Conservation (phyloP, 1,284 basidiomycete species). For the Moesziomyces sp. region DNA sequence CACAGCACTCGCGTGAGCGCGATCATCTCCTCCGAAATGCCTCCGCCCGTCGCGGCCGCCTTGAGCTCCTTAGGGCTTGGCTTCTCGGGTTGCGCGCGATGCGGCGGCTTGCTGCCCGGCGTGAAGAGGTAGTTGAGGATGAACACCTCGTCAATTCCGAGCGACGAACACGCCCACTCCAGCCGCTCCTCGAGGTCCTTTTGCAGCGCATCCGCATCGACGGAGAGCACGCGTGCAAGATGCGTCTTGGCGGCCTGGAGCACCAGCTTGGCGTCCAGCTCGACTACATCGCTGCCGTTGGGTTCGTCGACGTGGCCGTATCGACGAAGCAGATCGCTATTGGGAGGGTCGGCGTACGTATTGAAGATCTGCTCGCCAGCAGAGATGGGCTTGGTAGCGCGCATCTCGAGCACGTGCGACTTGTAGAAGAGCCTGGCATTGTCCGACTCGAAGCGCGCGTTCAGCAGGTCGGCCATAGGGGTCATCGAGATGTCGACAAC, state of each 20-base stretch:
- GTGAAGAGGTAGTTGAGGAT: slow-evolving; percentile 59
- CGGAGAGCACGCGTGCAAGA: slow-evolving; percentile 9
- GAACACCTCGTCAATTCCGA: slow-evolving; percentile 61
- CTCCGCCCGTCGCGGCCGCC: slow-evolving; percentile 69
- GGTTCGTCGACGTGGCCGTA: slow-evolving; percentile 93
- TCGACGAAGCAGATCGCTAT: slow-evolving; percentile 89
- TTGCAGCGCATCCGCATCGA: slow-evolving; percentile 11
- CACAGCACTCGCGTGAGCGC: slow-evolving; percentile 79
- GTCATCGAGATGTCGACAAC: slow-evolving; percentile 87
- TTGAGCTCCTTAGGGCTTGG: slow-evolving; percentile 39
- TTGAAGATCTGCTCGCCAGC: slow-evolving; percentile 90
- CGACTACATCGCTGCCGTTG: slow-evolving; percentile 88
- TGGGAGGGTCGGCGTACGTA: slow-evolving; percentile 93
- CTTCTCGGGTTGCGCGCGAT: slow-evolving; percentile 35
- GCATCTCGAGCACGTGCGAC: slow-evolving; percentile 79
- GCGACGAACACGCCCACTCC: slow-evolving; percentile 56
- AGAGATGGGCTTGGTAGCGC: slow-evolving; percentile 79
- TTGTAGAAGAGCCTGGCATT: slow-evolving; percentile 83
- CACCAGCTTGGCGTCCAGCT: slow-evolving; percentile 82
- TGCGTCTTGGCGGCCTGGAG: slow-evolving; percentile 69
- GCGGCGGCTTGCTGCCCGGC: slow-evolving; percentile 42
- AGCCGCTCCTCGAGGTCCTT: slow-evolving; percentile 41
- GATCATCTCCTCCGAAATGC: slow-evolving; percentile 76
- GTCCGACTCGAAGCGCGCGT: slow-evolving; percentile 63
- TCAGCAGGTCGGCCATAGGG: slow-evolving; percentile 89